Base-by-base conservation (phyloP, 2,329 filamentous ascomycete genomes). In the Aspergillus ochraceus region DNA sequence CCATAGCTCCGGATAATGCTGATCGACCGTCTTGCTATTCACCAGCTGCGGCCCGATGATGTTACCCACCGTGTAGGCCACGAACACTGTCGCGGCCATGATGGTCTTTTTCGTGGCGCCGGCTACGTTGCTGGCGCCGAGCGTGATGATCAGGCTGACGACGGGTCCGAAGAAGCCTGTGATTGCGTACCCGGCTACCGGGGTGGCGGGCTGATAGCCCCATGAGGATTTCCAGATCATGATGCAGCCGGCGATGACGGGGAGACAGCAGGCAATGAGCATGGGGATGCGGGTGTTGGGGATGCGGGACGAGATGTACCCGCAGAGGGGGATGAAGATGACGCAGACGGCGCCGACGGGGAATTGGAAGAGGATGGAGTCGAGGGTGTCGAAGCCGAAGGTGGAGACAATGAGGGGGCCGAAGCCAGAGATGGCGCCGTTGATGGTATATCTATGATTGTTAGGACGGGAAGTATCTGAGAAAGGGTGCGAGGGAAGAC, bases 91-190 rank as follows among this genome's bases (percentile, higher is more conserved):
- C 0, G 87, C 86, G 0, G 89, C 88, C 81, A 90, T 91, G 67
- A 89, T 87, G 63, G 86, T 89, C 79, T 92, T 92, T 77, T 92
- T 92, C 0, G 89, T 92, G 24, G 89, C 84, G 0, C 90, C 90
- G 0, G 89, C 89, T 0, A 92, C 88, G 64, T 92, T 92, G 11
- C 85, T 84, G 80, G 85, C 85, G 0, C 83, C 84, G 2, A 86
- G 69, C 0, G 79, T 80, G 47, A 87, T 84, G 2, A 83, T 81
- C n/a, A 85, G 77, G 49, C 85, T 88, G 0, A 90, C 89, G 0
- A 90, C 88, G 0, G 85, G 86, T 0, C 88, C 89, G 64, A 91
- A 92, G 64, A 88, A 90, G 0, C 89, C 89, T 2, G 88, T 89
- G 39, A 92, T 82, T 0, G 86, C 86, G 71, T 91, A 92, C 0